Base-by-base conservation (phyloP, 164 flowering plant genomes). In the Berberis vulgaris region DNA sequence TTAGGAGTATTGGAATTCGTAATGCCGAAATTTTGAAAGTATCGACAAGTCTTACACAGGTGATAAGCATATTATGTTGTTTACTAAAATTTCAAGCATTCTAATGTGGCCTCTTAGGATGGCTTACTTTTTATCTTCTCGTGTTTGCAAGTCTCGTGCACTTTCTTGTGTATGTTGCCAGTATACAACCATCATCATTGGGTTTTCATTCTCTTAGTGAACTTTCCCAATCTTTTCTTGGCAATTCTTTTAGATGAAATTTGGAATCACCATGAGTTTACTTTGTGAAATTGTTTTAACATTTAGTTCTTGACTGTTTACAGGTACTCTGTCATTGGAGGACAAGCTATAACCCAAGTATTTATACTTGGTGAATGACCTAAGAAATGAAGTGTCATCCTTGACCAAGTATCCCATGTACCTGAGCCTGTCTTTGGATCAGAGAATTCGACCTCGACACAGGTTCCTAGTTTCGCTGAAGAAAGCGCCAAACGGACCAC, bases 361-460 rank as follows among this genome's bases (percentile, higher is more conserved):
- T 71, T 66, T 64, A 78, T 93, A 90, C 76, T 77, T 90, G 83
- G 68, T 88, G 54, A 84, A 93, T 74, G 98, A 93, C 71, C 95
- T 93, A 52, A 77, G 54, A 40, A 86, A 93, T 69, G 89, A 93
- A 72, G 95, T 86, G 65, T 72, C 83, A 8, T 84, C 92, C 52
- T 73, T 93, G 82, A 86, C 91, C 60, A 93, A 90, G 73, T 93
- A 88, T 65, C 98, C 98, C 1, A 88, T 68, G 78, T 93, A 93
- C 75, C 73, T 93, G 45, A 93, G 97, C 84, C 79, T 88, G 78
- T 93, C 98, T 54, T 73, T 93, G 57, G 95, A 90, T 66, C 94
- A 90, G 76, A 83, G 98, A 78, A 93, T 93, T 59, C 88, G 96
- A n/a, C 98, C 98, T 64, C 90, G 96, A 40, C 98, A 93, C 68